Evolutionary conservation across 805 yeast genomes (phyloP).

Genomic region (Lachancea meyersii): DNA sequence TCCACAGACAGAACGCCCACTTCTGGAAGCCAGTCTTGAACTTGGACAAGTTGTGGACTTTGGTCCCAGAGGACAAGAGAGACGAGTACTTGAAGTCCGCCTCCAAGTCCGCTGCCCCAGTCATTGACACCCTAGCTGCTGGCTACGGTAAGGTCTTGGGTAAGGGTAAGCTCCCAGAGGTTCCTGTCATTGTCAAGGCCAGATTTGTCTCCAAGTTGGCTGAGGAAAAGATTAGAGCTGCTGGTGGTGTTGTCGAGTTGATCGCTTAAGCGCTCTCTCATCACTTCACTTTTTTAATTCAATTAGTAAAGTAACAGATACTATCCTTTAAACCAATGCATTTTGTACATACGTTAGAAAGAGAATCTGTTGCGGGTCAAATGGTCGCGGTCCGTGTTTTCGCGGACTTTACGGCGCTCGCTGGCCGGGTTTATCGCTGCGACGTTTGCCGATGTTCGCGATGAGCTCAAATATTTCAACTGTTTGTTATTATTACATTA

Average conservation of each 20-base stretch:
- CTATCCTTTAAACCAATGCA: background rate
- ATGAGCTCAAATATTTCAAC: background rate
- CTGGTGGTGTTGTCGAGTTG: constrained; percentile 99
- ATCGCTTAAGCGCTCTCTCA: constrained; percentile 62
- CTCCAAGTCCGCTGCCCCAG: constrained; percentile 90
- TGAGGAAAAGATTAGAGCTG: constrained; percentile 99
- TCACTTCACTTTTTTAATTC: background rate
- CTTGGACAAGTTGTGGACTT: constrained; percentile 98
- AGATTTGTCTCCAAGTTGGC: constrained; percentile 99
- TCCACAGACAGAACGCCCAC: constrained; percentile 91
- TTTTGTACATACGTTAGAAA: no score
- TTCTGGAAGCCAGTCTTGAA: constrained; percentile 98
- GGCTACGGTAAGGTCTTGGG: constrained; percentile 99
- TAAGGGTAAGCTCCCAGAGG: constrained; percentile 96
- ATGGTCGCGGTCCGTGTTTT: background rate
- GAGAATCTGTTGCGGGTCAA: no score
- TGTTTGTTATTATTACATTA: background rate
- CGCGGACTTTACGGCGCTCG: background rate
- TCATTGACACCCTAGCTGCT: constrained; percentile 97
- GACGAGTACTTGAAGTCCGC: constrained; percentile 86
- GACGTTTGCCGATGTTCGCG: background rate
- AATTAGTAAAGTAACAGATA: constrained; percentile 6
- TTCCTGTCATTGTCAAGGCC: constrained; percentile 98
- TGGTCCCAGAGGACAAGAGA: constrained; percentile 88
- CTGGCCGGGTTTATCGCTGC: background rate